Evolutionary conservation across 441 rosid species (phyloP), one percentile per base, ranked within the genome.

Genomic region (Iberis amara): DNA sequence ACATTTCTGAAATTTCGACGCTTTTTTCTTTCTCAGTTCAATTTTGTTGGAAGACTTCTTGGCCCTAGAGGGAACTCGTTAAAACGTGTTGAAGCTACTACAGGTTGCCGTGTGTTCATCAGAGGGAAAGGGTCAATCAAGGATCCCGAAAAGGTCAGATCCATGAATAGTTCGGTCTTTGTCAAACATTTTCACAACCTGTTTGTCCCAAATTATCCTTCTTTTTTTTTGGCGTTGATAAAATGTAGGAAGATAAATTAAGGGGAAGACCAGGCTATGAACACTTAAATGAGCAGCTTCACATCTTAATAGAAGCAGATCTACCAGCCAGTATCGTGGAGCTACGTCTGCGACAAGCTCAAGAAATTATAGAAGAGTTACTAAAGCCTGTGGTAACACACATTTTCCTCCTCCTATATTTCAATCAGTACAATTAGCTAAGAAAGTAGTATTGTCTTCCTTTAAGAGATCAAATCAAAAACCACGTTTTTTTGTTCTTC

Each of bases 121-220:
- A 83, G 97, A 78, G 97, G 97, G 65, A 86, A 86, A 55, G 97
- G 96, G 11, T 90, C 97, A 45, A 90, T 90, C 58, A 90, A 90
- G 72, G 97, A 90, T 74, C 96, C 89, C 0, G 96, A 90, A 66
- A 90, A 86, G 89, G 97, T 83, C 48, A 46, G 63, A 47, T 27
- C 26, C 55, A 37, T 44, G 14, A 51, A 32, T 27, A 30, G 43
- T 39, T 23, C 1, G 5, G 12, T 50, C n/a, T 36, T 15, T 52
- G 13, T 60, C 59, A 12, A 73, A 32, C 52, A 51, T 54, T 54
- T 52, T 26, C 54, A 53, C 39, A 27, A 27, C n/a, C n/a, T n/a
- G n/a, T n/a, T n/a, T n/a, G n/a, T n/a, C n/a, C n/a, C n/a, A n/a
- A n/a, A n/a, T n/a, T n/a, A n/a, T n/a, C n/a, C n/a, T n/a, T n/a